Conservation (phyloP, 495 filamentous ascomycete species). For the Rhypophila decipiens region DNA sequence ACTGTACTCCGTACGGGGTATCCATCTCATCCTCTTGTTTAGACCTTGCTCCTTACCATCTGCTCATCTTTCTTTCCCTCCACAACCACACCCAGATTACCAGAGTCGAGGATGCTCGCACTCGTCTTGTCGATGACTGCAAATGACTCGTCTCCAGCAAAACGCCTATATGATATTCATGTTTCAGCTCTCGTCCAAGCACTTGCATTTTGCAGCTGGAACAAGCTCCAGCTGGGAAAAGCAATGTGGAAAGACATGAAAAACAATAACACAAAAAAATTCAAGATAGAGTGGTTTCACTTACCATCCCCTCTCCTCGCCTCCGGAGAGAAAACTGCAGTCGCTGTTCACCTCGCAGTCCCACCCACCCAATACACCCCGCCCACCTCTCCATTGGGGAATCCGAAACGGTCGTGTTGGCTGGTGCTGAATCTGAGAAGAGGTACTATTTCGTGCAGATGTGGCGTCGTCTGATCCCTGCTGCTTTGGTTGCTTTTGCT, state of each 20-base stretch:
- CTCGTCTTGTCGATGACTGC: slow-evolving; percentile 5
- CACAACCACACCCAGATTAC: not conserved
- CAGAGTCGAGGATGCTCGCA: slow-evolving; percentile 2
- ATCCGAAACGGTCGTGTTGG: slow-evolving; percentile 28
- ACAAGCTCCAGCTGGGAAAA: slow-evolving; percentile 4
- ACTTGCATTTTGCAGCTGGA: not conserved
- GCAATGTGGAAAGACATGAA: slow-evolving; percentile 5
- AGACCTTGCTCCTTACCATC: too few relatives aligned
- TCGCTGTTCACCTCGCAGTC: slow-evolving; percentile 71
- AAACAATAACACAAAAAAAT: not conserved
- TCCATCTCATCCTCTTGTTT: too few relatives aligned
- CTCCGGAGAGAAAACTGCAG: slow-evolving; percentile 65
- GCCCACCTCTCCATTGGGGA: slow-evolving; percentile 52
- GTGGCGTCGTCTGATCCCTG: not conserved
- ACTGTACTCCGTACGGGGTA: too few relatives aligned
- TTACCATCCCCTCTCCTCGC: slow-evolving; percentile 87
- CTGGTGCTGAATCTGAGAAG: slow-evolving; percentile 14
- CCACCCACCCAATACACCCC: slow-evolving; percentile 78
- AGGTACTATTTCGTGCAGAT: slow-evolving; percentile 25
- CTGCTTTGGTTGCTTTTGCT: slow-evolving; percentile 6
- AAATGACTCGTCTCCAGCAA: slow-evolving; percentile 71
- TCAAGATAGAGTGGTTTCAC: slow-evolving; percentile 26
- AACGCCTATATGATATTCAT: slow-evolving; percentile 47
- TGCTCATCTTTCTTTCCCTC: not conserved
- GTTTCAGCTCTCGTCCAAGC: not conserved